phyloP scores from a whole-genome alignment of 495 filamentous ascomycete genomes.

The Terfezia claveryi region DNA sequence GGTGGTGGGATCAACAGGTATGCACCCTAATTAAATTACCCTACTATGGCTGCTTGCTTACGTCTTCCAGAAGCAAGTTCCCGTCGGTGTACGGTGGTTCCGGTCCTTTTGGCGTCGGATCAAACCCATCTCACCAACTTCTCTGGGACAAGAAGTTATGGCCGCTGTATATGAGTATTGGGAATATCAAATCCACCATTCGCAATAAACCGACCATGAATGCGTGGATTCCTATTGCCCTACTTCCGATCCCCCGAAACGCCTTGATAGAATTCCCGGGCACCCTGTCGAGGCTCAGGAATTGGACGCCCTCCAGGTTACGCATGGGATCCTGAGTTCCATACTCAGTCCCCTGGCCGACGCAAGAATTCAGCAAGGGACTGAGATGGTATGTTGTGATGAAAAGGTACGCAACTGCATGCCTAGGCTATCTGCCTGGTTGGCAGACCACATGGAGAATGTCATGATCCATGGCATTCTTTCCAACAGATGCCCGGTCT shows the following conservation, averaged over 20 bases:
- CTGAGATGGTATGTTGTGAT: not conserved
- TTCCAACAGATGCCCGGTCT: no score
- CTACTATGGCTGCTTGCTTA: no score
- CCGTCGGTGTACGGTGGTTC: not conserved
- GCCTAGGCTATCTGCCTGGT: not conserved
- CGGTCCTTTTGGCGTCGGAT: not conserved
- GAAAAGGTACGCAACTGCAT: not conserved
- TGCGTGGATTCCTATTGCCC: not conserved
- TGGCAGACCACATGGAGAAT: no score
- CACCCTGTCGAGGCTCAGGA: not conserved
- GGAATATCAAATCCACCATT: not conserved
- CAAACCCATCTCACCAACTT: constrained; percentile 1
- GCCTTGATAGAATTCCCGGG: not conserved
- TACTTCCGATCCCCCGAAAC: not conserved
- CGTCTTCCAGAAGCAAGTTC: not conserved
- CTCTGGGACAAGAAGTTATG: not conserved
- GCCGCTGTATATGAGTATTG: not conserved
- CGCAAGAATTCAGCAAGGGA: not conserved
- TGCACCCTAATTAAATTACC: not conserved
- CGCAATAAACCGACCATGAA: not conserved
- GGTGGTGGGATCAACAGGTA: not conserved
- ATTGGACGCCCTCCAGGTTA: not conserved
- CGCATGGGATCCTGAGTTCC: no score
- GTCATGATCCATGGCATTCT: no score
- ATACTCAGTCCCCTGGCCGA: not conserved